These are phyloP conservation scores for Madurella fahalii DNA, from an alignment of 2,329 filamentous ascomycete species.

Conservation along the genomic window DNA sequence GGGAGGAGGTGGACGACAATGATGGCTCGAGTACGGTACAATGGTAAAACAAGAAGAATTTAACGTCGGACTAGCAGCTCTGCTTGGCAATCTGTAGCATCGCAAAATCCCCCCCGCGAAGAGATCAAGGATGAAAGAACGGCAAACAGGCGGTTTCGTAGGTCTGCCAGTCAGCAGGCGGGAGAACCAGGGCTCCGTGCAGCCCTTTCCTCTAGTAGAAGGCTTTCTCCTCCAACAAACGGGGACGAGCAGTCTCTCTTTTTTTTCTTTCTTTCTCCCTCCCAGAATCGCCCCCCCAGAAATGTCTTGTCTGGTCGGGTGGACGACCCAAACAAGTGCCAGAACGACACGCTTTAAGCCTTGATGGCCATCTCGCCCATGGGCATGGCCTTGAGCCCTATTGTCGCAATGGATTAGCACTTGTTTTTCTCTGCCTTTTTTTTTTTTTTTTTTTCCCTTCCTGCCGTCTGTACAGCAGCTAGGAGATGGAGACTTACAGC, in stretches of 20 bases:
- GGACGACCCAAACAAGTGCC: not conserved
- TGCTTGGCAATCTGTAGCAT: not conserved
- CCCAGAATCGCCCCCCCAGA: not conserved
- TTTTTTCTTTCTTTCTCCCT: too few relatives aligned
- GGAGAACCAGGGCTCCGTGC: not conserved
- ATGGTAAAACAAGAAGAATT: not conserved
- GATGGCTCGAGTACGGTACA: slow-evolving; percentile 7
- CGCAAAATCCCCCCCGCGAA: not conserved
- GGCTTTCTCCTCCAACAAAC: not conserved
- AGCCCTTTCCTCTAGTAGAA: not conserved
- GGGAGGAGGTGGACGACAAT: too few relatives aligned
- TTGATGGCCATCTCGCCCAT: slow-evolving; percentile 32
- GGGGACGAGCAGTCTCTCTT: not conserved
- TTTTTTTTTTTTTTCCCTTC: too few relatives aligned
- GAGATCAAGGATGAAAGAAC: not conserved
- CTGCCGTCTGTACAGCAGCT: too few relatives aligned
- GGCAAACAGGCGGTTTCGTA: not conserved
- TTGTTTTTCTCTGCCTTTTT: too few relatives aligned
- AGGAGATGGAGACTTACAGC: slow-evolving; percentile 36
- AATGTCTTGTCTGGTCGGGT: not conserved
- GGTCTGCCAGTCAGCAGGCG: not conserved
- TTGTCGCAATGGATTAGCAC: not conserved
- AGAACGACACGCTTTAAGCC: slow-evolving; percentile 20
- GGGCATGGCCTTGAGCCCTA: slow-evolving; percentile 33
- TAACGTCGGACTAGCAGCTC: not conserved